phyloP scores from a whole-genome alignment of 2,329 filamentous ascomycete genomes.

The Claviceps lovelessii region DNA sequence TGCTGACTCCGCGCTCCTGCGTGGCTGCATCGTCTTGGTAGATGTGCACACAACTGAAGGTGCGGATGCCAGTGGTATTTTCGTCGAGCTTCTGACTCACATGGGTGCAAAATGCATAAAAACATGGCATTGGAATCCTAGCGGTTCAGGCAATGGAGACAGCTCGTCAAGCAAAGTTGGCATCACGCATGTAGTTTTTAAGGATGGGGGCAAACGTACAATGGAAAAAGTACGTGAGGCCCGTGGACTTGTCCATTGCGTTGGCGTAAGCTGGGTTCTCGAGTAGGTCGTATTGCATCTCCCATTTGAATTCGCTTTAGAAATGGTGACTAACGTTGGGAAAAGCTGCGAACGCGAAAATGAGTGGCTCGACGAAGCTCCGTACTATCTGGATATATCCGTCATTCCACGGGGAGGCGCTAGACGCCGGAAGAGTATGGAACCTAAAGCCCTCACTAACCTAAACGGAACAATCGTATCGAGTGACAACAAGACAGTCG shows the following conservation, averaged over 20 bases:
- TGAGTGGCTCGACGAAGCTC: constrained; percentile 58
- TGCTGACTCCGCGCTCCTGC: constrained; percentile 39
- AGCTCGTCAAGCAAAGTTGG: constrained; percentile 41
- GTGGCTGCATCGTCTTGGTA: constrained; percentile 64
- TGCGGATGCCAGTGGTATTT: constrained; percentile 66
- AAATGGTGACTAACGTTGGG: constrained; percentile 16
- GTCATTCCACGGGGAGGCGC: constrained; percentile 54
- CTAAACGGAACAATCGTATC: constrained; percentile 49
- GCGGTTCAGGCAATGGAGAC: constrained; percentile 20
- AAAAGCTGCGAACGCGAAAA: constrained; percentile 56
- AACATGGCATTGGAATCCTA: constrained; percentile 59
- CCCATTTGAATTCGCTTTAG: neutral
- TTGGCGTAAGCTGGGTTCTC: constrained; percentile 77
- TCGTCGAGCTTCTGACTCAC: constrained; percentile 61
- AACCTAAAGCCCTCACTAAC: constrained; percentile 56
- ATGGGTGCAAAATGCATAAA: constrained; percentile 73
- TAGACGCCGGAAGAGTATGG: constrained; percentile 68
- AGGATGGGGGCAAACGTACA: constrained; percentile 69
- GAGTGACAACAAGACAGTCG: constrained; percentile 23
- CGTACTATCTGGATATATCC: constrained; percentile 54
- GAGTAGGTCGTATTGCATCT: constrained; percentile 56
- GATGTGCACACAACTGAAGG: constrained; percentile 76
- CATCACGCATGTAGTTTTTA: constrained; percentile 82
- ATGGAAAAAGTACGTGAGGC: constrained; percentile 65
- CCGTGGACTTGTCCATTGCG: constrained; percentile 64